Conservation (phyloP, 139 green algal genomes). For the Marvania coccoides region DNA sequence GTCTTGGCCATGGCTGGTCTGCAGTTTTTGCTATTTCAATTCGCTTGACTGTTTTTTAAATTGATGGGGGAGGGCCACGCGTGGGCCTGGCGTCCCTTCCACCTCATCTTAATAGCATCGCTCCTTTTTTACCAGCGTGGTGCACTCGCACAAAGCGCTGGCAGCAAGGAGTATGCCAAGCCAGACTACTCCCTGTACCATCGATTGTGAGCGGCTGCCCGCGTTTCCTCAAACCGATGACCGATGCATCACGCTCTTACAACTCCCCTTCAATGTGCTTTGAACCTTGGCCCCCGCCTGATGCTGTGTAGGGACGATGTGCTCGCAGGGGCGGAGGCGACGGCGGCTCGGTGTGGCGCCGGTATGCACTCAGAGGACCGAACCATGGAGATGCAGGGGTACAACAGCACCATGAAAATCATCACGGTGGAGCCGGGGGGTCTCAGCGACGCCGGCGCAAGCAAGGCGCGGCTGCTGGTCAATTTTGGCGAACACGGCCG, state of each 20-base stretch:
- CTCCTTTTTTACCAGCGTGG: too few species aligned
- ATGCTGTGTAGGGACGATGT: conserved; percentile 43
- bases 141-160: too few species aligned
- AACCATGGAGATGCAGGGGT: conserved; percentile 17
- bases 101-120: too few species aligned
- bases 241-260: neutral
- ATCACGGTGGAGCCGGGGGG: conserved; percentile 58
- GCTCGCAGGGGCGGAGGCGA: conserved; percentile 31
- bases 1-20: too few species aligned
- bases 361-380: conserved; percentile 43
- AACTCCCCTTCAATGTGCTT: neutral
- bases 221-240: neutral
- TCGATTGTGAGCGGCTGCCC: conserved; percentile 33
- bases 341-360: conserved; percentile 32
- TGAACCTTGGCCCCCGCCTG: too few species aligned
- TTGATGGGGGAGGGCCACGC: too few species aligned
- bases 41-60: too few species aligned
- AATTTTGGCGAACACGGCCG: conserved; percentile 91
- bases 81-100: too few species aligned
- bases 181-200: conserved; percentile 69
- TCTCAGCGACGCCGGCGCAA: conserved; percentile 8
- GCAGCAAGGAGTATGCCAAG: too few species aligned
- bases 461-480: conserved; percentile 25
- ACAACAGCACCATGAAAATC: conserved; percentile 25
- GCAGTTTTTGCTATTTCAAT: too few species aligned